These are phyloP conservation scores for Peronospora destructor DNA, from an alignment of 352 stramenopile genomes.

Conservation along the genomic window DNA sequence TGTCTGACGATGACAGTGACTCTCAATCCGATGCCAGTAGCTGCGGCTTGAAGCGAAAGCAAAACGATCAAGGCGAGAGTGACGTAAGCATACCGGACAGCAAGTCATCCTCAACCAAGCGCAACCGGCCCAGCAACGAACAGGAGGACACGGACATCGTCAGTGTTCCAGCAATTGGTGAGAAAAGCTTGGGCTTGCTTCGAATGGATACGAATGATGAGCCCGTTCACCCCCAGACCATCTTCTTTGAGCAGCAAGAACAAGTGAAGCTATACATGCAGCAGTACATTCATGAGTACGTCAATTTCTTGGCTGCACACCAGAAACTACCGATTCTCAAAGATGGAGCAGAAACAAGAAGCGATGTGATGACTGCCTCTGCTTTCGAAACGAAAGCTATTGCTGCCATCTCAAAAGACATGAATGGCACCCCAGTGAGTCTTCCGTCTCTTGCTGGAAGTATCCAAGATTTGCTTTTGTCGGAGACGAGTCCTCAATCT, in stretches of 20 bases:
- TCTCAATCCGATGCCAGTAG: slow-evolving; percentile 42
- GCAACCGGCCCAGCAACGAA: slow-evolving; percentile 3
- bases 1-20: slow-evolving; percentile 50
- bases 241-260: slow-evolving; percentile 45
- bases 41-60: slow-evolving; percentile 39
- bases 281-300: slow-evolving; percentile 57
- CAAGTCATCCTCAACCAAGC: slow-evolving; percentile 28
- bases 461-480: slow-evolving; percentile 62
- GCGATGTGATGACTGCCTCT: not conserved
- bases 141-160: slow-evolving; percentile 2
- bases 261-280: slow-evolving; percentile 49
- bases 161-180: not conserved
- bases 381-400: slow-evolving; percentile 3
- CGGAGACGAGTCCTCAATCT: slow-evolving; percentile 55
- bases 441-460: slow-evolving; percentile 47
- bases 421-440: slow-evolving; percentile 44
- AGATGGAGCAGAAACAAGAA: slow-evolving; percentile 1
- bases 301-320: slow-evolving; percentile 38
- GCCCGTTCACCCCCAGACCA: slow-evolving; percentile 43
- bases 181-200: slow-evolving; percentile 24
- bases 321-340: slow-evolving; percentile 4
- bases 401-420: slow-evolving; percentile 30
- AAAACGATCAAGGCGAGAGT: slow-evolving; percentile 25
- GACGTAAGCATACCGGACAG: slow-evolving; percentile 29
- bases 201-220: slow-evolving; percentile 35